Evolutionary conservation across 345 rosid genomes (phyloP).

Genomic region (Camelina laxa): DNA sequence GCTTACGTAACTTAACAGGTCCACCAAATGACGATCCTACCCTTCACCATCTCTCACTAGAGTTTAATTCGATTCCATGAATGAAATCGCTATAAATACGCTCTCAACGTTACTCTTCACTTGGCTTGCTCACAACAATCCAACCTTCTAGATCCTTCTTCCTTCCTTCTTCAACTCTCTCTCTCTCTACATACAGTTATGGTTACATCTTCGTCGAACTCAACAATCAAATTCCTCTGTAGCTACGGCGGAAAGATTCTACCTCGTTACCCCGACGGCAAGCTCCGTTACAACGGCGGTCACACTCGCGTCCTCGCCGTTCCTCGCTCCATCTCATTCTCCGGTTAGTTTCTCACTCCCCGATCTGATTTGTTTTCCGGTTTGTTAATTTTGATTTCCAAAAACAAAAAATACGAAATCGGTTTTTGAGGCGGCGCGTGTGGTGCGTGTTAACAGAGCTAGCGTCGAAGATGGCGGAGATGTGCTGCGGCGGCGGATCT

Average conservation of each 20-base stretch:
- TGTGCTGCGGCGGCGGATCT: slow-evolving; percentile 67
- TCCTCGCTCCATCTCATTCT: slow-evolving; percentile 64
- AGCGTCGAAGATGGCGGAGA: slow-evolving; percentile 74
- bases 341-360: slow-evolving; percentile 57
- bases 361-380: background rate
- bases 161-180: slow-evolving; percentile 24
- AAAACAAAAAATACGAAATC: background rate
- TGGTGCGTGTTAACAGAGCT: slow-evolving; percentile 65
- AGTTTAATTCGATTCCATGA: slow-evolving; percentile 5
- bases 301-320: slow-evolving; percentile 94
- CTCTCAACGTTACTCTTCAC: slow-evolving; percentile 28
- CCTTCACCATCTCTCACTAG: slow-evolving; percentile 21
- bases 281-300: slow-evolving; percentile 95
- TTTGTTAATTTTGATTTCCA: background rate
- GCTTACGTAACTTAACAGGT: slow-evolving; percentile 36
- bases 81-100: slow-evolving; percentile 39
- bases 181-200: slow-evolving; percentile 24
- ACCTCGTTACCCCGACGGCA: slow-evolving; percentile 90
- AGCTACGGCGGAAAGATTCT: slow-evolving; percentile 89
- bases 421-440: slow-evolving; percentile 30
- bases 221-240: slow-evolving; percentile 79
- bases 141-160: slow-evolving; percentile 36
- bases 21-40: slow-evolving; percentile 37
- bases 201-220: slow-evolving; percentile 38
- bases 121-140: slow-evolving; percentile 44